These are phyloP conservation scores for Articulospora tetracladia DNA, from an alignment of 495 filamentous ascomycete species.

Conservation along the genomic window DNA sequence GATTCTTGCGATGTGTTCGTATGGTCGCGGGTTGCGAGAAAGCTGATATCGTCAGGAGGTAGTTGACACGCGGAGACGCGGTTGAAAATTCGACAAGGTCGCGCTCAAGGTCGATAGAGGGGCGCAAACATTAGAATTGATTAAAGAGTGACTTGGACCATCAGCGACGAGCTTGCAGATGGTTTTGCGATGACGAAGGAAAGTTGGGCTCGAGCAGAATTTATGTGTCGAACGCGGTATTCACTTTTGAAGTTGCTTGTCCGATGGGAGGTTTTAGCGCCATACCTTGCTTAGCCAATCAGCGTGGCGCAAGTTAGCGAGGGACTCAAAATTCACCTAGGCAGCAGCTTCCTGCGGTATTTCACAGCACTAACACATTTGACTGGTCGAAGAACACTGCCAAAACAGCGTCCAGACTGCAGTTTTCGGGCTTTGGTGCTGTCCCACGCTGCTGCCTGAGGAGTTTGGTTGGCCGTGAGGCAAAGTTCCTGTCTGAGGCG, in stretches of 20 bases:
- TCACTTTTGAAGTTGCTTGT: background rate
- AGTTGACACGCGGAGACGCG: slow-evolving; percentile 24
- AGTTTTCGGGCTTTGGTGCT: background rate
- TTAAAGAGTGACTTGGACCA: slow-evolving; percentile 21
- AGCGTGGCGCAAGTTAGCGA: background rate
- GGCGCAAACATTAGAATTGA: slow-evolving; percentile 22
- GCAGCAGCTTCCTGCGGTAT: slow-evolving; percentile 13
- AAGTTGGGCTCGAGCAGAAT: slow-evolving; percentile 3
- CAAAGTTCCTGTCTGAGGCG: background rate
- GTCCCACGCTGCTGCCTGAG: slow-evolving; percentile 18
- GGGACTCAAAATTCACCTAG: slow-evolving; percentile 11
- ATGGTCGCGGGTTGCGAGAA: slow-evolving; percentile 6
- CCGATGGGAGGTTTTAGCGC: background rate
- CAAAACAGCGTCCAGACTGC: background rate
- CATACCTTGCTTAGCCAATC: slow-evolving; percentile 12
- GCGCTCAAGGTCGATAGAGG: slow-evolving; percentile 17
- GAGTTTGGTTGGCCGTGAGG: slow-evolving; percentile 15
- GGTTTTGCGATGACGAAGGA: slow-evolving; percentile 9
- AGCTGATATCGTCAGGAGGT: background rate
- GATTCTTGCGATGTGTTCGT: background rate
- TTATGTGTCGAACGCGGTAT: slow-evolving; percentile 1
- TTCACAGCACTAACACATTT: slow-evolving; percentile 7
- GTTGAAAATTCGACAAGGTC: slow-evolving; percentile 11
- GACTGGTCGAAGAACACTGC: background rate
- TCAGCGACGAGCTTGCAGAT: slow-evolving; percentile 11